Evolutionary conservation across 768 basidiomycete genomes (phyloP), one percentile per base, ranked within the genome.

Genomic region (Phaeotremella skinneri): DNA sequence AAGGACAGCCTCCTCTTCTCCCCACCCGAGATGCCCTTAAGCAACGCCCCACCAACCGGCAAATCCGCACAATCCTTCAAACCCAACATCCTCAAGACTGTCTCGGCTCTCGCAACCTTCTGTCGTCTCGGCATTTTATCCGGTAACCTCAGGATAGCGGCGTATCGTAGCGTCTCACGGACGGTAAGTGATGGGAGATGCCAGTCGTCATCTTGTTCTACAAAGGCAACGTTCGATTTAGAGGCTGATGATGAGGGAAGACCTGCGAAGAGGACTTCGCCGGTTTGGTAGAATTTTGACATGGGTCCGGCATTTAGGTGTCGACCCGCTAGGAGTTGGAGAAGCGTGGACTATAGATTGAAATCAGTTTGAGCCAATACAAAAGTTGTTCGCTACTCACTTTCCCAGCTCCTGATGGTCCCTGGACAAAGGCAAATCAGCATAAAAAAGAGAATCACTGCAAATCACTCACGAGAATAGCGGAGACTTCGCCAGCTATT

Each of bases 21-120:
- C n/a, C 82, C 82, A 4, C 82, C 82, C 9, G 75, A 78, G 32
- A 82, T 82, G 1, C 81, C 81, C 64, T 80, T 78, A 20, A 69
- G 49, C 14, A 80, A 56, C 43, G 78, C 76, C 1, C 81, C 81
- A 23, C 82, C 82, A 29, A 82, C 80, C 21, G 80, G 74, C 20
- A 78, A 73, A 59, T 82, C 78, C n/a, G 81, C 81, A 55, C 81
- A 81, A 45, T 79, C 78, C 55, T 78, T 78, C 30, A 82, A 63
- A 0, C 82, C 81, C 17, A 82, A 74, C 79, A 81, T 80, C 25
- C 70, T 45, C 2, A 82, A 59, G 1, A 82, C 80, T 50, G 81
- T 80, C 57, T 82, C 82, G 2, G 81, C 82, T 1, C 81, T 68
- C 0, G 79, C 78, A 1, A 79, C 63, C 64, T 79, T 81, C 37